Conservation (phyloP, 1,139 yeast genomes). For the Candida mesenterica region DNA sequence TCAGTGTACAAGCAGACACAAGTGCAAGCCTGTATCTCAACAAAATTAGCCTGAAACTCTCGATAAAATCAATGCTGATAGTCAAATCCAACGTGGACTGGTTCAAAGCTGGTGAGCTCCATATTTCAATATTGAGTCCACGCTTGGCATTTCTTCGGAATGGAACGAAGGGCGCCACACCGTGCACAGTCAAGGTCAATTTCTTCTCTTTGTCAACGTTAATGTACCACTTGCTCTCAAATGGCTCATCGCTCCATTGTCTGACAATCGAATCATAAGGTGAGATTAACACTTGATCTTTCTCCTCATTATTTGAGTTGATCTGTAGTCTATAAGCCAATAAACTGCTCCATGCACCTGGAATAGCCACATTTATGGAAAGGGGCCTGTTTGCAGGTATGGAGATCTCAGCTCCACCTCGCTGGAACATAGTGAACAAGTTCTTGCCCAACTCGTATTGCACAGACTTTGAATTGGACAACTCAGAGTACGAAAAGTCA, state of each 20-base stretch:
- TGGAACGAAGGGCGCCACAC: conserved; percentile 80
- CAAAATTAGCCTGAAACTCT: conserved; percentile 52
- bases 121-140: conserved; percentile 44
- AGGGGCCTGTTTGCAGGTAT: conserved; percentile 49
- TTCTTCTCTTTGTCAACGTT: conserved; percentile 34
- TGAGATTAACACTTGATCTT: conserved; percentile 12
- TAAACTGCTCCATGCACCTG: conserved; percentile 62
- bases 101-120: conserved; percentile 32
- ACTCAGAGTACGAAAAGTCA: conserved; percentile 37
- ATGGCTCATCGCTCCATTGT: conserved; percentile 65
- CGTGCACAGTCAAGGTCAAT: conserved; percentile 54
- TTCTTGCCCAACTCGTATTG: conserved; percentile 29
- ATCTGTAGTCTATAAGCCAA: conserved; percentile 50
- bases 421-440: conserved; percentile 29
- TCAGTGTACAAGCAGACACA: conserved; percentile 55
- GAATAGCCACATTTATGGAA: conserved; percentile 46
- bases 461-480: conserved; percentile 21
- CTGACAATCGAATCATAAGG: conserved; percentile 62
- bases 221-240: conserved; percentile 77
- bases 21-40: conserved; percentile 63
- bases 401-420: conserved; percentile 35
- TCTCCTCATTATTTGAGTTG: conserved; percentile 12
- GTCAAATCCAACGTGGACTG: conserved; percentile 30
- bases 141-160: conserved; percentile 25
- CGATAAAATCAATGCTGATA: conserved; percentile 41